phyloP scores from a whole-genome alignment of 202 grass and related monocot genomes.

The Schoenoplectus tabernaemontani region DNA sequence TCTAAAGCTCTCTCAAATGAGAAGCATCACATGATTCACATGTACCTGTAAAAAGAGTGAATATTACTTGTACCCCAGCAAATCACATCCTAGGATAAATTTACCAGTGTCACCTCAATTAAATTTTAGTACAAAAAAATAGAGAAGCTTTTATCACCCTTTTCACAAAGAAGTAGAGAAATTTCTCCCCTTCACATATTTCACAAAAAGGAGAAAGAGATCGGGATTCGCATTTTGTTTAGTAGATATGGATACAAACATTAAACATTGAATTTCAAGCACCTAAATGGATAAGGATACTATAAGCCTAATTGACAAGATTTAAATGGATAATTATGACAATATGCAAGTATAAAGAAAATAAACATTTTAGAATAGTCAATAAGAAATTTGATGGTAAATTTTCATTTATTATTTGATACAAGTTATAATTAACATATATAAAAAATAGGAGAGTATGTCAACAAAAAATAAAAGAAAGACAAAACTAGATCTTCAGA shows the following conservation, averaged over 20 bases:
- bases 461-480: neutral
- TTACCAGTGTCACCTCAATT: neutral
- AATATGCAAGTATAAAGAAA: neutral
- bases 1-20: neutral
- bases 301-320: neutral
- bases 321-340: neutral
- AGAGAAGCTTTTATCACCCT: neutral
- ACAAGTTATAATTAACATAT: neutral
- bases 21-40: neutral
- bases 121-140: neutral
- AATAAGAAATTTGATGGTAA: neutral
- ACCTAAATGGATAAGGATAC: neutral
- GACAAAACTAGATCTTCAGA: neutral
- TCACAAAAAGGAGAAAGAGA: neutral
- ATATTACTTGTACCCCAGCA: neutral
- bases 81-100: neutral
- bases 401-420: neutral
- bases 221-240: neutral
- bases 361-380: neutral
- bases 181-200: neutral
- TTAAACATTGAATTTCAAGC: neutral
- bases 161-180: neutral
- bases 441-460: neutral
- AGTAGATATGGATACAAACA: neutral
- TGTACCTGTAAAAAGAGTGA: neutral